Evolutionary conservation across 495 filamentous ascomycete species (phyloP).

Genomic region (Penicillium mononematosum): DNA sequence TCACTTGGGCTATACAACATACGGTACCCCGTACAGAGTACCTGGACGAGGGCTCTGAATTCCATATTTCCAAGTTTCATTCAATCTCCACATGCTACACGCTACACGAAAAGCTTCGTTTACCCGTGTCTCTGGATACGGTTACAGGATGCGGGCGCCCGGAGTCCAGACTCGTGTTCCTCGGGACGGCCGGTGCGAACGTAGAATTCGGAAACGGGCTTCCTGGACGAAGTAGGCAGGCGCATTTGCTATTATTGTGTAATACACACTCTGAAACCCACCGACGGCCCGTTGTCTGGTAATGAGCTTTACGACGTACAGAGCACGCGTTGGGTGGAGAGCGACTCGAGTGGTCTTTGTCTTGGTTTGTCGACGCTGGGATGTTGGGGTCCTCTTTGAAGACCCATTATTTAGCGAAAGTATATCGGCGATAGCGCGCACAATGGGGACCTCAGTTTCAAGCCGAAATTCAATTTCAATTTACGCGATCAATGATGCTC

Average conservation of each 20-base stretch:
- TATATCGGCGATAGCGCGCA: constrained; percentile 28
- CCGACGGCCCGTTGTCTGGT: constrained; percentile 5
- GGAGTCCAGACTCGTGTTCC: constrained; percentile 13
- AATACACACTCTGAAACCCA: constrained; percentile 6
- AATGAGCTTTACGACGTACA: constrained; percentile 8
- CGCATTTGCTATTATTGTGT: constrained; percentile 8
- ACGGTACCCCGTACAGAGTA: not conserved
- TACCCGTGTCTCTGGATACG: constrained; percentile 8
- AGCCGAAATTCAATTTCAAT: not conserved
- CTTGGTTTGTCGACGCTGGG: constrained; percentile 17
- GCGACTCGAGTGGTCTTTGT: constrained; percentile 11
- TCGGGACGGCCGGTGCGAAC: constrained; percentile 15
- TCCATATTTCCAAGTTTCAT: not conserved
- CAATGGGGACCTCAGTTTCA: constrained; percentile 18
- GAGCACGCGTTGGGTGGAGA: constrained; percentile 18
- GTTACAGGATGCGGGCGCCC: constrained; percentile 3
- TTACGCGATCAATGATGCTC: constrained; percentile 2
- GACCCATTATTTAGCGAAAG: constrained; percentile 32
- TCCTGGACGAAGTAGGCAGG: constrained; percentile 15
- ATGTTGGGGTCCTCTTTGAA: constrained; percentile 15
- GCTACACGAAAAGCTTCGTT: constrained; percentile 6
- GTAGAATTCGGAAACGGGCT: constrained; percentile 7
- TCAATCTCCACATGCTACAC: constrained; percentile 5
- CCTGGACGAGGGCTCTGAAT: not conserved
- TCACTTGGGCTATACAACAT: not conserved